Percentiles rank a stretch among this genome's conserved stretches.
phyloP scores from a whole-genome alignment of 2,329 filamentous ascomycete genomes.

The Fusarium verticillioides region DNA sequence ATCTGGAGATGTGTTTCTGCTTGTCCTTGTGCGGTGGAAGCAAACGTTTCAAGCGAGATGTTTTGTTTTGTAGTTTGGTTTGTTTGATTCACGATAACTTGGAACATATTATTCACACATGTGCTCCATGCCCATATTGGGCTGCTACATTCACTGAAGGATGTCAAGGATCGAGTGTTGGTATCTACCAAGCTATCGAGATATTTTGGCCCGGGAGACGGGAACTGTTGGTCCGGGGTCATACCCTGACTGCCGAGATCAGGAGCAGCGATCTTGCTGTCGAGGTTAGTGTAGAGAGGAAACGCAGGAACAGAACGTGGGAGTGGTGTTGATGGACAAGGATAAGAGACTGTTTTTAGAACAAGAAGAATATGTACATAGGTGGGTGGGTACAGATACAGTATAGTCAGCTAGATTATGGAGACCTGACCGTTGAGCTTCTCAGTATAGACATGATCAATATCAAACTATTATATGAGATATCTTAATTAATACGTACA shows the following conservation, averaged over 20 bases:
- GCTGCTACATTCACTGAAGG: not conserved
- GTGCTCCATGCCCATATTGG: not conserved
- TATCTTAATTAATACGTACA: not conserved
- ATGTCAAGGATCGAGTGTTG: not conserved
- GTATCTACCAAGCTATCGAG: not conserved
- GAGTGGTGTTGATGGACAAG: conserved; percentile 6
- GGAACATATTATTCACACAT: not conserved
- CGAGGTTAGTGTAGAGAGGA: not conserved
- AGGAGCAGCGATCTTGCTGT: conserved; percentile 4
- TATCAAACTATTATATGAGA: not conserved
- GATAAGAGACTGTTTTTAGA: conserved; percentile 26
- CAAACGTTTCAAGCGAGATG: not conserved
- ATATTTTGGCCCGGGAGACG: not conserved
- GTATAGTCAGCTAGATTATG: not conserved
- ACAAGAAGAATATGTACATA: not conserved
- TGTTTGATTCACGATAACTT: not conserved
- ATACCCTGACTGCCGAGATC: conserved; percentile 8
- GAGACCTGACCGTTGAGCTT: not conserved
- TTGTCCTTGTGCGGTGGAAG: not conserved
- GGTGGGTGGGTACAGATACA: not conserved
- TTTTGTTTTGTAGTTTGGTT: not conserved
- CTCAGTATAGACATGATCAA: not conserved
- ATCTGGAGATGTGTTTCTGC: not conserved
- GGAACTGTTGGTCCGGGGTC: conserved; percentile 8
- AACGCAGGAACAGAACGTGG: conserved; percentile 13